Conservation (phyloP, 2,329 filamentous ascomycete genomes). For the Coniochaeta sp. region DNA sequence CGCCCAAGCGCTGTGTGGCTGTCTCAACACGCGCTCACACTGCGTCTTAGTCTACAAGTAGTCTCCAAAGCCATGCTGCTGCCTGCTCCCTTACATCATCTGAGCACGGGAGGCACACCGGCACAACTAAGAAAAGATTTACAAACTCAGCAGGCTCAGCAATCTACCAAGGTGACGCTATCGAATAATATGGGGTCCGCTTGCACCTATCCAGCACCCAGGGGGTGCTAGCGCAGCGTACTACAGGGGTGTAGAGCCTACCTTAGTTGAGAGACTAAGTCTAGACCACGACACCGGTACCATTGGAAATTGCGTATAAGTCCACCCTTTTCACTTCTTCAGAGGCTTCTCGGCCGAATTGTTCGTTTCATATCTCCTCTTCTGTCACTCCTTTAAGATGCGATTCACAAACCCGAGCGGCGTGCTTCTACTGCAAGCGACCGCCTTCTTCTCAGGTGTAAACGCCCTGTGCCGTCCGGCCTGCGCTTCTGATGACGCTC, state of each 20-base stretch:
- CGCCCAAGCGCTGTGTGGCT: too few species aligned
- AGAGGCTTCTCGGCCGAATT: not conserved
- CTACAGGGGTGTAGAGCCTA: too few species aligned
- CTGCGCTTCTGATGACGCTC: conserved; percentile 4
- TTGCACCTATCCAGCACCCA: not conserved
- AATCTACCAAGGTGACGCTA: not conserved
- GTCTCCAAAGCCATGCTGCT: too few species aligned
- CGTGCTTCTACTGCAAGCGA: conserved; percentile 6
- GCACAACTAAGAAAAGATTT: too few species aligned
- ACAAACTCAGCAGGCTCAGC: not conserved
- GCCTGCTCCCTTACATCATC: too few species aligned
- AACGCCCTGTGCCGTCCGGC: conserved; percentile 1
- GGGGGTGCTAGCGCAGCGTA: not conserved
- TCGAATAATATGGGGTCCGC: not conserved
- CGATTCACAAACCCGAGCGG: conserved; percentile 1
- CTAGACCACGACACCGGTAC: too few species aligned
- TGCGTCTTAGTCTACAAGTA: too few species aligned
- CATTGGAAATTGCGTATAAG: not conserved
- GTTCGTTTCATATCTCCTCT: not conserved
- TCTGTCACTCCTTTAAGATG: conserved; percentile 4
- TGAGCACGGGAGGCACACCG: too few species aligned
- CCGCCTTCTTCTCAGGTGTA: conserved; percentile 3
- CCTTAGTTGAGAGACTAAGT: too few species aligned
- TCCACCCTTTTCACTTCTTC: not conserved
- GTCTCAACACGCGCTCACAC: too few species aligned